Conservation (phyloP, 2,329 filamentous ascomycete species). For the Diaporthe helianthi region DNA sequence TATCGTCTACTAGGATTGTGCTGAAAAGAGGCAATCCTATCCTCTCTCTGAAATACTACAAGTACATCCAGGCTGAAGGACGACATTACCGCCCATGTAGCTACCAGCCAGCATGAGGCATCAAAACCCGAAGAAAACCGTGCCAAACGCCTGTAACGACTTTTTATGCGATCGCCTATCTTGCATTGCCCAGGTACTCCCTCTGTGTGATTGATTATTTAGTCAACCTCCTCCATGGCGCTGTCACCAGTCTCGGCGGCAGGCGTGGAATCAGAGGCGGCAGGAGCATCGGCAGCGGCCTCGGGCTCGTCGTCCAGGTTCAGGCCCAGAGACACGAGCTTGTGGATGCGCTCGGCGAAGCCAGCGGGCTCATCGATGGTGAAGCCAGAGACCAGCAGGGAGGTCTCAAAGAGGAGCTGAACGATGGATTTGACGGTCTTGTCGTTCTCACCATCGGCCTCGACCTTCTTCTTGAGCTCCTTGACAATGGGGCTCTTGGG, state of each 20-base stretch:
- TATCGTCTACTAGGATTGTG: conserved; percentile 34
- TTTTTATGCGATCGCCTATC: conserved; percentile 47
- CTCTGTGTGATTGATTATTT: conserved; percentile 48
- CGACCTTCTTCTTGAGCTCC: conserved; percentile 99
- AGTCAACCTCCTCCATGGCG: conserved; percentile 99
- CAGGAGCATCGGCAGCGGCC: conserved; percentile 66
- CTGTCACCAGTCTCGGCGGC: conserved; percentile 77
- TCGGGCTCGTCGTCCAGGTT: conserved; percentile 98
- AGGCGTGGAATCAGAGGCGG: conserved; percentile 63
- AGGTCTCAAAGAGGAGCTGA: conserved; percentile 98
- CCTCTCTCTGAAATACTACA: conserved; percentile 31
- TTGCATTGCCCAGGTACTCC: conserved; percentile 27
- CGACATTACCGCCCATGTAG: conserved; percentile 30
- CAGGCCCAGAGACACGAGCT: conserved; percentile 96
- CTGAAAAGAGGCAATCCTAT: conserved; percentile 23
- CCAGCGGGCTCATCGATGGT: conserved; percentile 98
- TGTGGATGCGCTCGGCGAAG: conserved; percentile 99
- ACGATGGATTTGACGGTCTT: conserved; percentile 99
- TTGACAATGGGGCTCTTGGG: conserved; percentile 97
- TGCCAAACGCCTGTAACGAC: conserved; percentile 50
- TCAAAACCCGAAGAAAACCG: conserved; percentile 42
- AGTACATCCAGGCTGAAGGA: conserved; percentile 34
- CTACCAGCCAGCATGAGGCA: conserved; percentile 39
- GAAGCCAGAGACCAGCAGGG: conserved; percentile 97
- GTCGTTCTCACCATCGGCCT: conserved; percentile 96